Evolutionary conservation across 73 alveolate species (phyloP).

Genomic region (Tetrahymena borealis): DNA sequence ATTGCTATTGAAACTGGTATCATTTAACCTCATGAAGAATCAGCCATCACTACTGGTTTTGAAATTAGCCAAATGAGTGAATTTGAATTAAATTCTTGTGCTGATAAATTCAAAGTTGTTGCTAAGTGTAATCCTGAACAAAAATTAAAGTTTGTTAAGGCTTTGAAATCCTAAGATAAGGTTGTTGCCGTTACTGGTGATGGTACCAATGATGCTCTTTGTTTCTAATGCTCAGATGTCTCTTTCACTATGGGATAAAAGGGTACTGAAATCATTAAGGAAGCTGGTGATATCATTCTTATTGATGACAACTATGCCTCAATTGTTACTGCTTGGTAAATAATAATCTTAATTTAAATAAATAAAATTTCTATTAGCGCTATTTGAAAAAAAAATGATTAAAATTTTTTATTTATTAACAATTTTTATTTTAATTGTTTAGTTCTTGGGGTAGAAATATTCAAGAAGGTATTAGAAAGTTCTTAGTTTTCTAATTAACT

Average conservation of each 20-base stretch:
- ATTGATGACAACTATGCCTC: constrained; percentile 79
- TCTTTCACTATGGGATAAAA: constrained; percentile 92
- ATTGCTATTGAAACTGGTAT: constrained; percentile 81
- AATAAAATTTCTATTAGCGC: constrained; percentile 11
- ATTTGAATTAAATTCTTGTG: constrained; percentile 56
- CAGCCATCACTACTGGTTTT: not conserved
- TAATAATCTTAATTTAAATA: not conserved
- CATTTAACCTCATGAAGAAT: constrained; percentile 41
- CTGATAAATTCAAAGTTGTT: constrained; percentile 60
- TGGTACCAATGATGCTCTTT: constrained; percentile 95
- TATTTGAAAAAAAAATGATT: too few relatives aligned
- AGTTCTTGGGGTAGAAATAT: constrained; percentile 89
- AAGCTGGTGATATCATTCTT: constrained; percentile 78
- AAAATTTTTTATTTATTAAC: constrained; percentile 19
- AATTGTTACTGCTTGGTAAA: constrained; percentile 65
- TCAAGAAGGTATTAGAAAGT: constrained; percentile 80
- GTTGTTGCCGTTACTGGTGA: constrained; percentile 95
- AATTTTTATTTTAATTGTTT: constrained; percentile 1
- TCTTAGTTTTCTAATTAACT: constrained; percentile 75
- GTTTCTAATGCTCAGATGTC: constrained; percentile 87
- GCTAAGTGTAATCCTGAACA: constrained; percentile 84
- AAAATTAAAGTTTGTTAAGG: constrained; percentile 72
- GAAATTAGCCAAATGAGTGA: not conserved
- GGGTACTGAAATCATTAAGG: constrained; percentile 65
- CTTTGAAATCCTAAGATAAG: constrained; percentile 55